Conservation (phyloP, 2,329 filamentous ascomycete genomes). For the Pseudogymnoascus sp. region DNA sequence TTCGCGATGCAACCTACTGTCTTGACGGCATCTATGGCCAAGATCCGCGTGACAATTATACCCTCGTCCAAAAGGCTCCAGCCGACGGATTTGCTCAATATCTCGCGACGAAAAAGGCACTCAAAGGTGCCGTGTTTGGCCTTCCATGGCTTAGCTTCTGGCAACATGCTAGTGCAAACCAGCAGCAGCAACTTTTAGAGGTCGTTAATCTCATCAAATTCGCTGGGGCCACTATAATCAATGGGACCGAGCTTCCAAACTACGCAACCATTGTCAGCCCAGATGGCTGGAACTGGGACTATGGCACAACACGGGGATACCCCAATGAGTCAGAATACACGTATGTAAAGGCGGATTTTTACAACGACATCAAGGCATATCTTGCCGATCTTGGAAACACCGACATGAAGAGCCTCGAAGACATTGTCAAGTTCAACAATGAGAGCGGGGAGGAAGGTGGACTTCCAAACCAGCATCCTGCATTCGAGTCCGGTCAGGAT, state of each 20-base stretch:
- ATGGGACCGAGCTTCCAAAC: conserved; percentile 61
- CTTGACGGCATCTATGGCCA: conserved; percentile 63
- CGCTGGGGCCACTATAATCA: conserved; percentile 62
- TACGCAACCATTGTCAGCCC: conserved; percentile 57
- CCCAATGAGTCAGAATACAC: conserved; percentile 53
- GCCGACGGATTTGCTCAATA: conserved; percentile 46
- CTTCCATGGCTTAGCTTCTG: conserved; percentile 69
- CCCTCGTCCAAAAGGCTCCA: conserved; percentile 50
- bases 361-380: conserved; percentile 4
- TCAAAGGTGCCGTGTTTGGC: conserved; percentile 60
- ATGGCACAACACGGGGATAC: conserved; percentile 53
- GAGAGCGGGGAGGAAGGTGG: not conserved
- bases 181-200: conserved; percentile 46
- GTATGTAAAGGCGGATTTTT: conserved; percentile 4
- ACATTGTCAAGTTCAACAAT: conserved; percentile 8
- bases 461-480: conserved; percentile 11
- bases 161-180: conserved; percentile 50
- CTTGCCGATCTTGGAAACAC: not conserved
- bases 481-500: conserved; percentile 61
- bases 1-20: conserved; percentile 60
- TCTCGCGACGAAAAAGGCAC: conserved; percentile 44
- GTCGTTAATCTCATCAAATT: conserved; percentile 47
- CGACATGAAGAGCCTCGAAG: not conserved
- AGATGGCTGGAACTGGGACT: conserved; percentile 70
- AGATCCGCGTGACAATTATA: conserved; percentile 61